phyloP scores from a whole-genome alignment of 1,139 yeast genomes.

The Hemisphaericaspora subhashii region DNA sequence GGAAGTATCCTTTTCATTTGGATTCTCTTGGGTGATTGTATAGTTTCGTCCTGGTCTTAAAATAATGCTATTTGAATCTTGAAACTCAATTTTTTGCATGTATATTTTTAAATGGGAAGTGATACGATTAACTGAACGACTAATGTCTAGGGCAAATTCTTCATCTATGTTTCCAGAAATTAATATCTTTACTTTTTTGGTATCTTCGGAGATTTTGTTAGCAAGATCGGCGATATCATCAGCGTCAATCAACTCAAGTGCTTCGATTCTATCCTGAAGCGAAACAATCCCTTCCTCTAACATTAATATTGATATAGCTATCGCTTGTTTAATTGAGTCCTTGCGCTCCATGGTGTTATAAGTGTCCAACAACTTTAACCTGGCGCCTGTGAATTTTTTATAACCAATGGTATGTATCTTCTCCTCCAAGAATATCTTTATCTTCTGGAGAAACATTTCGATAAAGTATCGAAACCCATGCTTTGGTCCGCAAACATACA shows the following conservation, averaged over 20 bases:
- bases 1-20: slow-evolving; percentile 45
- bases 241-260: slow-evolving; percentile 29
- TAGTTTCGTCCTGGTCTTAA: slow-evolving; percentile 37
- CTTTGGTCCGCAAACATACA: slow-evolving; percentile 51
- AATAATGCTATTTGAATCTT: slow-evolving; percentile 28
- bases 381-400: slow-evolving; percentile 40
- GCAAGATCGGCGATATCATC: slow-evolving; percentile 22
- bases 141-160: slow-evolving; percentile 13
- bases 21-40: slow-evolving; percentile 21
- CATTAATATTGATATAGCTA: slow-evolving; percentile 48
- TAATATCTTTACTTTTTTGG: slow-evolving; percentile 39
- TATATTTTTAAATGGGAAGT: slow-evolving; percentile 16
- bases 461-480: slow-evolving; percentile 35
- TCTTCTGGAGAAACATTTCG: slow-evolving; percentile 19
- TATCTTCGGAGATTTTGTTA: slow-evolving; percentile 18
- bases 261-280: slow-evolving; percentile 47
- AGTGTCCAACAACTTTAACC: slow-evolving; percentile 42
- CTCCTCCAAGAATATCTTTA: slow-evolving; percentile 16
- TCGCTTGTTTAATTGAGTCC: slow-evolving; percentile 41
- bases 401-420: slow-evolving; percentile 18
- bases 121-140: slow-evolving; percentile 15
- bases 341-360: slow-evolving; percentile 40
- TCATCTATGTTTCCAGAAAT: slow-evolving; percentile 48
- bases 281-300: slow-evolving; percentile 56
- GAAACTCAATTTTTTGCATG: neutral